Percentiles rank a stretch among this genome's conserved stretches.
Evolutionary conservation across 768 basidiomycete species (phyloP).

Genomic region (Termitomyces sp.): DNA sequence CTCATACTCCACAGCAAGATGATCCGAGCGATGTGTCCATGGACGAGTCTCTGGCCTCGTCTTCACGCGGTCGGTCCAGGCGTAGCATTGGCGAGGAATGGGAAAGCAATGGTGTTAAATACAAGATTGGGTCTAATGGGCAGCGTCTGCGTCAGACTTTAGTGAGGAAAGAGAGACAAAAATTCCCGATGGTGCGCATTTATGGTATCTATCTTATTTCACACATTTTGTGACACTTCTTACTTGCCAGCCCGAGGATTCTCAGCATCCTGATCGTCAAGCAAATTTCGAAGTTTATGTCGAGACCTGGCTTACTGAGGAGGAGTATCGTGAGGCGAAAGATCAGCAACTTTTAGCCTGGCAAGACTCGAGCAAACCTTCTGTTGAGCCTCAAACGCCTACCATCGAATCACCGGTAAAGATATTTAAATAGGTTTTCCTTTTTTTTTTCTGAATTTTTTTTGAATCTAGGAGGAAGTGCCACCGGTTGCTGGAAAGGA

Average conservation of each 20-base stretch:
- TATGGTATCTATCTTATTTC: background rate
- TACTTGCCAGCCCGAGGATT: slow-evolving; percentile 61
- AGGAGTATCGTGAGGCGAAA: slow-evolving; percentile 65
- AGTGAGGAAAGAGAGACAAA: slow-evolving; percentile 67
- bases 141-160: slow-evolving; percentile 66
- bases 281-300: slow-evolving; percentile 69
- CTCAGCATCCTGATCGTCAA: slow-evolving; percentile 70
- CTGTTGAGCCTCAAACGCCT: slow-evolving; percentile 38
- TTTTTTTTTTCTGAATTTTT: slow-evolving; percentile 4
- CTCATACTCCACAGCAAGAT: slow-evolving; percentile 25
- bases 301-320: slow-evolving; percentile 79
- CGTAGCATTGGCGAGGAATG: slow-evolving; percentile 68
- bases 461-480: slow-evolving; percentile 11
- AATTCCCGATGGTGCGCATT: slow-evolving; percentile 66
- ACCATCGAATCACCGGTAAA: slow-evolving; percentile 35
- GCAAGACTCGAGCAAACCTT: slow-evolving; percentile 55
- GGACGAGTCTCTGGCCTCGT: slow-evolving; percentile 45
- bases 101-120: slow-evolving; percentile 66
- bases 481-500: slow-evolving; percentile 49
- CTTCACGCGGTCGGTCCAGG: slow-evolving; percentile 51
- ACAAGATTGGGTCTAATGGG: slow-evolving; percentile 70
- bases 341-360: slow-evolving; percentile 58
- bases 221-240: slow-evolving; percentile 1
- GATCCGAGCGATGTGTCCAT: slow-evolving; percentile 44
- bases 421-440: too few species aligned